Percentiles rank a stretch among this genome's conserved stretches.
phyloP scores from a whole-genome alignment of 306 rosid genomes.

The Lathyrus sativus region DNA sequence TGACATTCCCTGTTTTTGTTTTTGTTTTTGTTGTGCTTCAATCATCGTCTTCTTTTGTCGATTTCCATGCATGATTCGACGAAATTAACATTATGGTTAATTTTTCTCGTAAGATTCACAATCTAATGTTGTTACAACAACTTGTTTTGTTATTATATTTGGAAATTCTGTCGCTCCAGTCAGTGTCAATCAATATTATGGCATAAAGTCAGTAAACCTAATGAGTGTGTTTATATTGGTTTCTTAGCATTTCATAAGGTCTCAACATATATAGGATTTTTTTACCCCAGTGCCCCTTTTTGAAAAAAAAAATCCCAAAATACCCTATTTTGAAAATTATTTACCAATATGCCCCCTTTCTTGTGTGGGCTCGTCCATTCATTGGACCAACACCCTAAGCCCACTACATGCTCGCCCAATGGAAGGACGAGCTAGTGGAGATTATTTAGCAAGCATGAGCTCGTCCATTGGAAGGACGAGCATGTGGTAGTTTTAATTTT shows the following conservation, averaged over 20 bases:
- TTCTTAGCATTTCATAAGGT: slow-evolving; percentile 3
- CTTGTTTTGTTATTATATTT: slow-evolving; percentile 27
- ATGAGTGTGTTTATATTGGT: not conserved
- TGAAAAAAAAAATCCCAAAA: too few relatives aligned
- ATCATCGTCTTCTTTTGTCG: too few relatives aligned
- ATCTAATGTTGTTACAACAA: slow-evolving; percentile 1
- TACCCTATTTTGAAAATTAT: too few relatives aligned
- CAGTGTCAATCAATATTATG: slow-evolving; percentile 11
- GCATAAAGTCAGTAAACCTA: not conserved
- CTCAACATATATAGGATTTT: slow-evolving; percentile 1
- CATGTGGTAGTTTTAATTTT: too few relatives aligned
- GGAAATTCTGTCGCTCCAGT: slow-evolving; percentile 6
- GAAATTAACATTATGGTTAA: not conserved
- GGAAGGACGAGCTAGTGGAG: too few relatives aligned
- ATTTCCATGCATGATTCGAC: slow-evolving; percentile 12
- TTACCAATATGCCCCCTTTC: too few relatives aligned
- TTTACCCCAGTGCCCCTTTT: too few relatives aligned
- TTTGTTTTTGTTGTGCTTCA: slow-evolving; percentile 30
- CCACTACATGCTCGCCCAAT: too few relatives aligned
- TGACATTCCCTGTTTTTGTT: slow-evolving; percentile 36
- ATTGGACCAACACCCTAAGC: too few relatives aligned
- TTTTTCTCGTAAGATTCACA: slow-evolving; percentile 14
- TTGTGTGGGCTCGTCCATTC: too few relatives aligned
- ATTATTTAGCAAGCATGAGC: too few relatives aligned
- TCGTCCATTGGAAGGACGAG: too few relatives aligned